phyloP scores from a whole-genome alignment of 352 stramenopile species.

The Globisporangium megalacanthum region DNA sequence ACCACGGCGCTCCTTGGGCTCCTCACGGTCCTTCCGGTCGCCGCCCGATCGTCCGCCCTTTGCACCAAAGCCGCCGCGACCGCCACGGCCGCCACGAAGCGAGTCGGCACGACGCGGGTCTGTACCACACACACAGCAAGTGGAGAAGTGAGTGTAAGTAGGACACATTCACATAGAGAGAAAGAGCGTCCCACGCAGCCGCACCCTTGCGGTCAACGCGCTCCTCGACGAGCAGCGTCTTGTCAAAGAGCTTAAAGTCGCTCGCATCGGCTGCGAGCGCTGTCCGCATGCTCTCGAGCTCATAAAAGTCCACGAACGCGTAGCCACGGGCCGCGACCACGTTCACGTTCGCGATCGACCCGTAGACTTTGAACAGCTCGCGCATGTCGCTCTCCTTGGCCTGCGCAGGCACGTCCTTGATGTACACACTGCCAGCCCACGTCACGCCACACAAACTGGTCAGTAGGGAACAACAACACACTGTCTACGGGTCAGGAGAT shows the following conservation, averaged over 20 bases:
- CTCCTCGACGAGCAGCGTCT: slow-evolving; percentile 71
- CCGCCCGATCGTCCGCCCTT: slow-evolving; percentile 41
- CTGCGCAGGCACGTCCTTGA: slow-evolving; percentile 67
- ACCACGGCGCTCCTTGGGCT: slow-evolving; percentile 37
- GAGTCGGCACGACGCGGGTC: slow-evolving; percentile 18
- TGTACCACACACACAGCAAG: slow-evolving; percentile 10
- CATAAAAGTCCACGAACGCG: slow-evolving; percentile 82
- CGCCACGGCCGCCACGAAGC: slow-evolving; percentile 43
- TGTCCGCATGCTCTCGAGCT: slow-evolving; percentile 72
- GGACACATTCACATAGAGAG: neutral
- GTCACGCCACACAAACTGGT: neutral
- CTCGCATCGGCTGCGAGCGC: slow-evolving; percentile 49
- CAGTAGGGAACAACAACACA: neutral
- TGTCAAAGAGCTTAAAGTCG: slow-evolving; percentile 71
- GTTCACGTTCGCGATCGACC: slow-evolving; percentile 65
- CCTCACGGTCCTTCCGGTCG: slow-evolving; percentile 66
- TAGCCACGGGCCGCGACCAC: slow-evolving; percentile 52
- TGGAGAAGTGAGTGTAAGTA: neutral
- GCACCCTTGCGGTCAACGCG: slow-evolving; percentile 67
- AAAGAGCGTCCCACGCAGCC: neutral
- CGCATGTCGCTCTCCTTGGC: slow-evolving; percentile 71
- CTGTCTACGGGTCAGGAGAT: no score
- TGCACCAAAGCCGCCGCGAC: slow-evolving; percentile 37
- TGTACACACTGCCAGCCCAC: slow-evolving; percentile 55
- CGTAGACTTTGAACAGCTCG: slow-evolving; percentile 77